These are phyloP conservation scores for Exsudoporus frostii DNA, from an alignment of 768 basidiomycete species.

Conservation along the genomic window DNA sequence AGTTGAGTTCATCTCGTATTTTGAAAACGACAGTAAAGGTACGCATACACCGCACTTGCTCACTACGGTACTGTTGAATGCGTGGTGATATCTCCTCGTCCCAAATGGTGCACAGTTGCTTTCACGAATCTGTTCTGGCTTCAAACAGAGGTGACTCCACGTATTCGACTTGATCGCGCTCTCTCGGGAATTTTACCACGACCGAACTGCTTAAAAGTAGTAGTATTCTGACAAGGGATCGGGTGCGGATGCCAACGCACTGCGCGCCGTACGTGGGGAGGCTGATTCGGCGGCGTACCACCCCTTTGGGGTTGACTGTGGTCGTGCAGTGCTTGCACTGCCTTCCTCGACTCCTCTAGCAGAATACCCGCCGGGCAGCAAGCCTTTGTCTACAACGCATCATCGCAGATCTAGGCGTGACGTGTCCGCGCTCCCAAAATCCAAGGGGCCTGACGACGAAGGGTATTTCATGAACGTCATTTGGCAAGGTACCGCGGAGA, in stretches of 20 bases:
- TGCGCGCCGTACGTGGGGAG: constrained; percentile 59
- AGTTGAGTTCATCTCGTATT: constrained; percentile 28
- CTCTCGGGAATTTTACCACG: no score
- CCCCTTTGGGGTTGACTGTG: no score
- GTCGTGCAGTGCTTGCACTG: no score
- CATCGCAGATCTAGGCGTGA: no score
- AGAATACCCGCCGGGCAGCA: no score
- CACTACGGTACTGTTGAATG: constrained; percentile 29
- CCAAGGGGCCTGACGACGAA: no score
- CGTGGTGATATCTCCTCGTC: constrained; percentile 9
- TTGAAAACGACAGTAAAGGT: not conserved
- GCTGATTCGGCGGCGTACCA: constrained; percentile 48
- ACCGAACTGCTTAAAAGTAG: no score
- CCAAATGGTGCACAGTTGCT: constrained; percentile 56
- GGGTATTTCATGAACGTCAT: no score
- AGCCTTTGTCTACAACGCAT: no score
- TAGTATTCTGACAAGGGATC: constrained; percentile 70
- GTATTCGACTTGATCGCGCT: not conserved
- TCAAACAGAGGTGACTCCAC: constrained; percentile 78
- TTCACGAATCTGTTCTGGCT: constrained; percentile 88
- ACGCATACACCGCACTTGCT: not conserved
- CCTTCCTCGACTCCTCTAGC: no score
- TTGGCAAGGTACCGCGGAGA: no score
- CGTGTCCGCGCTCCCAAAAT: no score
- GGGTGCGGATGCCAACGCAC: constrained; percentile 51